phyloP scores from a whole-genome alignment of 202 grass and related monocot genomes.

The Digitaria exilis region DNA sequence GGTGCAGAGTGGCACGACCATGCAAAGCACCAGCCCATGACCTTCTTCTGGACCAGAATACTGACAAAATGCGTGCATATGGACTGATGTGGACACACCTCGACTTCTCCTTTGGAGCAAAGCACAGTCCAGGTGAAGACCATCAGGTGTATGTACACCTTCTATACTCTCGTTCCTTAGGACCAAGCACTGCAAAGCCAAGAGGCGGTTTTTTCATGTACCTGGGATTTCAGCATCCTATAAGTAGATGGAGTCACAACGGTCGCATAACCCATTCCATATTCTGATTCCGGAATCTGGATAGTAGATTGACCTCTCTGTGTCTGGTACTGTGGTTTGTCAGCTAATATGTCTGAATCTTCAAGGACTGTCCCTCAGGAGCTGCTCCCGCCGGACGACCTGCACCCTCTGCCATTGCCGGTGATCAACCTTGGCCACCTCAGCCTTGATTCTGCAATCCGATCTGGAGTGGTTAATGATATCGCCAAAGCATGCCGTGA shows the following conservation, averaged over 20 bases:
- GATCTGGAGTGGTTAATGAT: conserved; percentile 11
- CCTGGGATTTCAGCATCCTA: conserved; percentile 22
- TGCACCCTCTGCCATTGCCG: conserved; percentile 17
- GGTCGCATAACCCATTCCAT: conserved; percentile 4
- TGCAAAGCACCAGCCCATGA: neutral
- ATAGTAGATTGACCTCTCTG: neutral
- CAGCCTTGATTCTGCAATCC: conserved; percentile 15
- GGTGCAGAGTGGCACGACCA: neutral
- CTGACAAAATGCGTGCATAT: conserved; percentile 21
- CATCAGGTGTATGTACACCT: conserved; percentile 23
- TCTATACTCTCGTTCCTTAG: neutral
- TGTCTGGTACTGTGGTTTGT: neutral
- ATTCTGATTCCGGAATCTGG: neutral
- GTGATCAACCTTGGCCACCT: conserved; percentile 56
- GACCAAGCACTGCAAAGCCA: neutral
- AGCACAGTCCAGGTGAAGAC: conserved; percentile 38
- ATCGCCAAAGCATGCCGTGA: conserved; percentile 40
- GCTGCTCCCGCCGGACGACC: conserved; percentile 17
- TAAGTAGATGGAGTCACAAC: conserved; percentile 33
- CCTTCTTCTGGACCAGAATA: conserved; percentile 28
- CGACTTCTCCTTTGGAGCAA: conserved; percentile 34
- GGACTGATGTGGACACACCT: neutral
- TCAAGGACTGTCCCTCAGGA: conserved; percentile 27
- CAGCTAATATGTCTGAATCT: conserved; percentile 36
- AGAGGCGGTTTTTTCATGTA: neutral